Evolutionary conservation across 148 eudicot genomes (phyloP).

Genomic region (Polygonum maritimum): DNA sequence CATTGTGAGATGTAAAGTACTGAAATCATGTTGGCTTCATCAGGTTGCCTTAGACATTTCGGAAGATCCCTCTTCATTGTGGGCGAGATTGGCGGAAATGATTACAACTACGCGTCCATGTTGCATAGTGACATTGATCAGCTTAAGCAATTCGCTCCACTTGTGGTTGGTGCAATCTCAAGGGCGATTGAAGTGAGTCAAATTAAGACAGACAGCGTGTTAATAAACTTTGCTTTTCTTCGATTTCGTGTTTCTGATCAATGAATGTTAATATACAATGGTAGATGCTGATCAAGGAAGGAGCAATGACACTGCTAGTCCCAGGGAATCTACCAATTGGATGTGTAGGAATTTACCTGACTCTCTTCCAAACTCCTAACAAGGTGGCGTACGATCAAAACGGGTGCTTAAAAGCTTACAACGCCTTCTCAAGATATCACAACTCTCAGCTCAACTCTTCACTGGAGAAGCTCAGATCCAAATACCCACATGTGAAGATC

Average conservation of each 20-base stretch:
- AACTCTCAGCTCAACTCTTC: slow-evolving; percentile 48
- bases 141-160: slow-evolving; percentile 34
- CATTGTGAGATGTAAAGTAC: neutral
- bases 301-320: slow-evolving; percentile 44
- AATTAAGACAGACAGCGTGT: neutral
- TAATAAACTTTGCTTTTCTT: neutral
- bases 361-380: slow-evolving; percentile 36
- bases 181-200: slow-evolving; percentile 40
- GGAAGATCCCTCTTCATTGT: slow-evolving; percentile 46
- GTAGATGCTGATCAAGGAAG: slow-evolving; percentile 60
- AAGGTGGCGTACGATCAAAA: slow-evolving; percentile 42
- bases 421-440: slow-evolving; percentile 53
- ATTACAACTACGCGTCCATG: slow-evolving; percentile 50
- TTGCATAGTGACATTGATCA: slow-evolving; percentile 28
- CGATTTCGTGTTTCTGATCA: neutral
- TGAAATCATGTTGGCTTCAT: neutral
- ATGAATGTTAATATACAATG: neutral
- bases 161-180: slow-evolving; percentile 37
- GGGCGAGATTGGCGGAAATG: slow-evolving; percentile 83
- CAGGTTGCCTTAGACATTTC: slow-evolving; percentile 51
- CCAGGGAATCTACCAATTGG: slow-evolving; percentile 68
- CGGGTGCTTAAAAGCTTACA: slow-evolving; percentile 54
- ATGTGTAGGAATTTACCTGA: slow-evolving; percentile 43
- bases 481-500: slow-evolving; percentile 46
- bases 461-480: slow-evolving; percentile 34